A percentile compares a stretch with the other conserved stretches of the same genome.
These are phyloP conservation scores for Aspergillus aculeatus DNA, from an alignment of 2,329 filamentous ascomycete species.

Conservation along the genomic window DNA sequence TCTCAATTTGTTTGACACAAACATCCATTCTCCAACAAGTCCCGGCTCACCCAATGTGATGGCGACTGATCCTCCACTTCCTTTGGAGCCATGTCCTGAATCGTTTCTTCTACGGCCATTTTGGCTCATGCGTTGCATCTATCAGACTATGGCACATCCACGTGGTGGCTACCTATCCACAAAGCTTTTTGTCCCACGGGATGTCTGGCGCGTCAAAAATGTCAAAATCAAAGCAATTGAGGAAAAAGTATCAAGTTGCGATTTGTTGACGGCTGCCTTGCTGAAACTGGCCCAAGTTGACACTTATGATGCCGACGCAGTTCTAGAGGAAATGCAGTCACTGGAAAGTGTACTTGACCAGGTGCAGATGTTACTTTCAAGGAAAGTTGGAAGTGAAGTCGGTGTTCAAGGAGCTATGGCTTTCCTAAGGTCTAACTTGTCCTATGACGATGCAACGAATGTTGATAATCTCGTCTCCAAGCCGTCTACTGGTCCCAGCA, in stretches of 20 bases:
- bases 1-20: slow-evolving; percentile 78
- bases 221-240: slow-evolving; percentile 90
- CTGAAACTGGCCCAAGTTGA: slow-evolving; percentile 81
- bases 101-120: slow-evolving; percentile 90
- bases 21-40: slow-evolving; percentile 66
- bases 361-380: slow-evolving; percentile 70
- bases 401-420: slow-evolving; percentile 72
- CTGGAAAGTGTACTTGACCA: slow-evolving; percentile 84
- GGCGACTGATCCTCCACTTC: slow-evolving; percentile 66
- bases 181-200: slow-evolving; percentile 85
- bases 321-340: slow-evolving; percentile 90
- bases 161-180: slow-evolving; percentile 89
- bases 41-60: slow-evolving; percentile 66
- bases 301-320: slow-evolving; percentile 83
- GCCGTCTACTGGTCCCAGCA: slow-evolving; percentile 64
- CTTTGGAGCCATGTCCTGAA: slow-evolving; percentile 87
- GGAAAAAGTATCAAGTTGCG: slow-evolving; percentile 90
- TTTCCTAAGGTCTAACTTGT: slow-evolving; percentile 66
- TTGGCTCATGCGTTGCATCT: slow-evolving; percentile 94
- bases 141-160: slow-evolving; percentile 87
- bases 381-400: slow-evolving; percentile 91
- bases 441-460: slow-evolving; percentile 48
- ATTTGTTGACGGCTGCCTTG: slow-evolving; percentile 83
- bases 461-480: slow-evolving; percentile 44
- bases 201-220: slow-evolving; percentile 90